Percentiles rank a stretch among this genome's conserved stretches.
Evolutionary conservation across 176 grass and related monocot genomes (phyloP).

Genomic region (Rhynchospora pubera): DNA sequence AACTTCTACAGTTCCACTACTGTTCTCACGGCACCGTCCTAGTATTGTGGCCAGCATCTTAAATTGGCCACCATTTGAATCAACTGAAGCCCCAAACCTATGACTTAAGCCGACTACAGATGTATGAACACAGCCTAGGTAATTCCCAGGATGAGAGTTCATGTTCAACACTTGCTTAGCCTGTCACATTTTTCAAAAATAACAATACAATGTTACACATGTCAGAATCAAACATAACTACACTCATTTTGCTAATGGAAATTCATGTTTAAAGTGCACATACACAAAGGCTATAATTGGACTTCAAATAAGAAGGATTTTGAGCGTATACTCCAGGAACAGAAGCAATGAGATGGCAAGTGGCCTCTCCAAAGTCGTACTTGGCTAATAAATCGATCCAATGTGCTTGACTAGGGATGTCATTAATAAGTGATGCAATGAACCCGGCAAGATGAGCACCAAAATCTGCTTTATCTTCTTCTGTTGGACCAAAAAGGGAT

Average conservation of each 20-base stretch:
- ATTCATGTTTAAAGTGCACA: conserved; percentile 24
- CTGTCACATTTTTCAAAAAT: conserved; percentile 22
- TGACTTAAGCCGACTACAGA: conserved; percentile 86
- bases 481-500: conserved; percentile 37
- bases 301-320: conserved; percentile 37
- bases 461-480: conserved; percentile 60
- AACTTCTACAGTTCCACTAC: conserved; percentile 61
- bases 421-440: conserved; percentile 56
- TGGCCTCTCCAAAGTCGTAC: conserved; percentile 67
- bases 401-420: conserved; percentile 62
- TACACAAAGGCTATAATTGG: conserved; percentile 62
- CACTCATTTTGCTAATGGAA: not conserved
- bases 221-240: not conserved
- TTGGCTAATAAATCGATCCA: conserved; percentile 71
- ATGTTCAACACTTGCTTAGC: conserved; percentile 36
- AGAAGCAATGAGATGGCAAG: conserved; percentile 62
- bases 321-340: conserved; percentile 55
- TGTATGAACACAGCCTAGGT: conserved; percentile 66
- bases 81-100: conserved; percentile 50
- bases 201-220: not conserved
- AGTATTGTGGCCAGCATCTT: conserved; percentile 57
- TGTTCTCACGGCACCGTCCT: conserved; percentile 53
- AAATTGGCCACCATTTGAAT: conserved; percentile 46
- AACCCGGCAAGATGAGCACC: conserved; percentile 67
- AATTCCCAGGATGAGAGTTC: conserved; percentile 24